These are phyloP conservation scores for Amanita rimosa DNA, from an alignment of 768 basidiomycete genomes.

Conservation along the genomic window DNA sequence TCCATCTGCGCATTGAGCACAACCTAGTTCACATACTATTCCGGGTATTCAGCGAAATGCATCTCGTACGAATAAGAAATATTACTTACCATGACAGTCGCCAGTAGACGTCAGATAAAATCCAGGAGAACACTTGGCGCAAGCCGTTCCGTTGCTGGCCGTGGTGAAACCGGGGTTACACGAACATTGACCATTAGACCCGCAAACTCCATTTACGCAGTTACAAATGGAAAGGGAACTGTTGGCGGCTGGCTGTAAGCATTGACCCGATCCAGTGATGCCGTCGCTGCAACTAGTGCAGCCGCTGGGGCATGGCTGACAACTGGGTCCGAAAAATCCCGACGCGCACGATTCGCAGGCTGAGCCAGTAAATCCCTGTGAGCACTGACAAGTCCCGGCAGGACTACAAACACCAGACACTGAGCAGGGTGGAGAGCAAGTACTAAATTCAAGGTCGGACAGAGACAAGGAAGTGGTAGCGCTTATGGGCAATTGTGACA, in stretches of 20 bases:
- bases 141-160: slow-evolving; percentile 52
- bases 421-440: slow-evolving; percentile 63
- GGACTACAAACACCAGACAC: slow-evolving; percentile 48
- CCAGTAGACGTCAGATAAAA: slow-evolving; percentile 51
- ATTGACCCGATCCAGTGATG: slow-evolving; percentile 60
- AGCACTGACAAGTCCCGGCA: slow-evolving; percentile 58
- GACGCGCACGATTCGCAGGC: slow-evolving; percentile 66
- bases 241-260: slow-evolving; percentile 35
- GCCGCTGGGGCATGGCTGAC: slow-evolving; percentile 52
- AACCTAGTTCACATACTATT: slow-evolving; percentile 54
- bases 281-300: slow-evolving; percentile 71
- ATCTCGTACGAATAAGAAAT: neutral
- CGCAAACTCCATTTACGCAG: slow-evolving; percentile 71
- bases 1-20: slow-evolving; percentile 47
- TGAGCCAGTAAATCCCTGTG: slow-evolving; percentile 57
- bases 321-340: slow-evolving; percentile 61
- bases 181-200: slow-evolving; percentile 49
- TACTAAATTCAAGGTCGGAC: slow-evolving; percentile 44
- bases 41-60: neutral
- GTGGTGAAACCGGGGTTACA: slow-evolving; percentile 52
- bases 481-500: slow-evolving; percentile 50
- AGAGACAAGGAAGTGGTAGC: slow-evolving; percentile 41
- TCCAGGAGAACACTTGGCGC: slow-evolving; percentile 50
- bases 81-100: slow-evolving; percentile 43
- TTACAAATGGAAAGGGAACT: slow-evolving; percentile 56